Evolutionary conservation across 2,329 filamentous ascomycete genomes (phyloP), one percentile per base, ranked within the genome.

Genomic region (Pyrenochaeta sp.): DNA sequence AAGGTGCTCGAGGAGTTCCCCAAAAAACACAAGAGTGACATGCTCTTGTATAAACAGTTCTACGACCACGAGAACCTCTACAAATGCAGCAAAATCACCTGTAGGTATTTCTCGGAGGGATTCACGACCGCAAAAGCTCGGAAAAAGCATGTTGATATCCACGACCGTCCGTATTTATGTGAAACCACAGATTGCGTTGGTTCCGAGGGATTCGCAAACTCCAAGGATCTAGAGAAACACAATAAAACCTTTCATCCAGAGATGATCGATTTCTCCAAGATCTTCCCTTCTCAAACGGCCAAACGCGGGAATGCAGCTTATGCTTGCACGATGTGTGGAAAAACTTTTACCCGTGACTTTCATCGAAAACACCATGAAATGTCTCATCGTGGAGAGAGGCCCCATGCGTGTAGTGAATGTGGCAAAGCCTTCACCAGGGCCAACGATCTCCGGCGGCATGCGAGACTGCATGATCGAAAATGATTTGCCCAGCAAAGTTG

Each of bases 101-200:
- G 76, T 53, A 60, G 58, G 8, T 75, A 68, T 57, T 79, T 77
- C 52, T 64, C 74, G 30, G 60, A 74, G 27, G 76, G 77, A 0
- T 77, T 76, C 54, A 54, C 56, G 6, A 61, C 55, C 7, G 29
- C 51, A 1, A 50, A 58, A 7, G 51, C 50, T 0, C 61, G 67
- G 6, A 68, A 77, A 1, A 41, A 49, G 3, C 76, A 79, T 45
- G 41, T 66, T 7, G 58, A 62, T 30, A 60, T 69, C 3, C 77
- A 79, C 42, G 67, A 72, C 14, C 62, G 74, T 3, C 74, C 75
- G 0, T 77, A 65, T 41, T 61, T 58, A 8, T 78, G 76, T 35
- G 57, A 60, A 0, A 47, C 72, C 0, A 21, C 42, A 2, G 59
- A 72, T 2, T 78, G 76, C 38, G 49, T 58, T 3, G 46, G 65